Percentiles rank a stretch among this genome's conserved stretches.
These are phyloP conservation scores for Phytophthora podocarpi DNA, from an alignment of 352 stramenopile genomes.

Conservation along the genomic window DNA sequence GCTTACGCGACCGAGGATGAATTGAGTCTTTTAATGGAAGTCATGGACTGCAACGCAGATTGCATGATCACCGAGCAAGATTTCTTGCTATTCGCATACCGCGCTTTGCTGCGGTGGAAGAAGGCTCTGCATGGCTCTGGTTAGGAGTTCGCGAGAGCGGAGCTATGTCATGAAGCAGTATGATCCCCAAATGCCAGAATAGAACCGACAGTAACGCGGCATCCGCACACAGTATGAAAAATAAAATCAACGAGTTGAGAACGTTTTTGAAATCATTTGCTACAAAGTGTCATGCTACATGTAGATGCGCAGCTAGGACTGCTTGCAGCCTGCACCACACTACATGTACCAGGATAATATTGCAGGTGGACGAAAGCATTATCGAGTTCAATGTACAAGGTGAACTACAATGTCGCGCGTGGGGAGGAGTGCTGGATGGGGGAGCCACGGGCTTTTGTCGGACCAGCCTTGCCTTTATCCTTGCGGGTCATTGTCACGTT, in stretches of 20 bases:
- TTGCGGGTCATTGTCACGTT: slow-evolving; percentile 63
- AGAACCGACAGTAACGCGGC: slow-evolving; percentile 16
- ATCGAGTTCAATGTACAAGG: background rate
- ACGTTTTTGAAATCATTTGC: background rate
- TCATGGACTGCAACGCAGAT: slow-evolving; percentile 82
- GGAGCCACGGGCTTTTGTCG: slow-evolving; percentile 13
- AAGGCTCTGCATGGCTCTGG: slow-evolving; percentile 44
- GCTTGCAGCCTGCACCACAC: too few species aligned
- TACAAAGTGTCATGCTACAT: too few species aligned
- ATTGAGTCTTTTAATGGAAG: slow-evolving; percentile 75
- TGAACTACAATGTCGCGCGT: slow-evolving; percentile 8
- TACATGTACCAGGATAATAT: too few species aligned
- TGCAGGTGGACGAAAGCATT: background rate
- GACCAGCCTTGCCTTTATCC: slow-evolving; percentile 17
- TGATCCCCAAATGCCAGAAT: slow-evolving; percentile 28
- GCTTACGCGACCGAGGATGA: slow-evolving; percentile 86
- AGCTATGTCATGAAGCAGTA: slow-evolving; percentile 14
- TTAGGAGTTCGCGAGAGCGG: slow-evolving; percentile 15
- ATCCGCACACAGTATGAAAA: slow-evolving; percentile 22
- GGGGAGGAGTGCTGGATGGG: slow-evolving; percentile 3
- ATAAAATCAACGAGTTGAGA: slow-evolving; percentile 23
- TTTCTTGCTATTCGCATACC: slow-evolving; percentile 85
- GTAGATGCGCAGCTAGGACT: too few species aligned
- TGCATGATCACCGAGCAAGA: slow-evolving; percentile 79
- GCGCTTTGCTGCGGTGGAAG: slow-evolving; percentile 69